Evolutionary conservation across 2,329 filamentous ascomycete species (phyloP), one percentile per base, ranked within the genome.

Genomic region (Colletotrichum neosansevieriae): DNA sequence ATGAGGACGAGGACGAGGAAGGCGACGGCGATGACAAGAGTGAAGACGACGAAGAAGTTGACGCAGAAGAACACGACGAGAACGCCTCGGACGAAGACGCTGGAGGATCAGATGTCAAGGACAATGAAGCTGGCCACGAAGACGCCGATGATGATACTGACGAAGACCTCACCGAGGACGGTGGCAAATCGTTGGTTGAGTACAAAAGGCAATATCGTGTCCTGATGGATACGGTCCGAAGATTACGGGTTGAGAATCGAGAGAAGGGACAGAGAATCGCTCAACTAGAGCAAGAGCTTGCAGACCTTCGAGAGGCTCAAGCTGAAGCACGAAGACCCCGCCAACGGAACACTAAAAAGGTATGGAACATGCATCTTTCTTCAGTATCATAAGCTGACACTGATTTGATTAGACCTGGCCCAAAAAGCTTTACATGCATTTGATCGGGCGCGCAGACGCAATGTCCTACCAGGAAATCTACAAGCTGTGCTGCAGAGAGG

Each of bases 401-500:
- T 10, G 1, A 17, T 10, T 11, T 29, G 5, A 11, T 3, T 7
- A 65, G 63, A 70, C 64, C 0, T 70, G 68, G 68, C 64, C 66
- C 6, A 10, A 38, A 3, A 6, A 59, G 13, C 36, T 70, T 21
- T 40, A n/a, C 11, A 4, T 17, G 9, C 51, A 29, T 10, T n/a
- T 68, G 1, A n/a, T 36, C 7, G 12, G 17, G 15, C 17, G 44
- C 9, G 7, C 13, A 9, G 4, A 24, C 6, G 50, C 5, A 12
- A 10, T 59, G 34, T 3, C 38, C 6, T 77, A 75, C 44, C 3
- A n/a, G 1, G 0, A 32, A 0, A 69, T 78, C 2, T 78, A 77
- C 60, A 58, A 50, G 10, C 58, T 71, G 1, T 72, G 73, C 49
- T 80, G 76, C 65, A 73, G 68, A n/a, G 79, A 81, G 63, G 78